These are phyloP conservation scores for Epipyxis sp. DNA, from an alignment of 108 stramenopile genomes.

Conservation along the genomic window DNA sequence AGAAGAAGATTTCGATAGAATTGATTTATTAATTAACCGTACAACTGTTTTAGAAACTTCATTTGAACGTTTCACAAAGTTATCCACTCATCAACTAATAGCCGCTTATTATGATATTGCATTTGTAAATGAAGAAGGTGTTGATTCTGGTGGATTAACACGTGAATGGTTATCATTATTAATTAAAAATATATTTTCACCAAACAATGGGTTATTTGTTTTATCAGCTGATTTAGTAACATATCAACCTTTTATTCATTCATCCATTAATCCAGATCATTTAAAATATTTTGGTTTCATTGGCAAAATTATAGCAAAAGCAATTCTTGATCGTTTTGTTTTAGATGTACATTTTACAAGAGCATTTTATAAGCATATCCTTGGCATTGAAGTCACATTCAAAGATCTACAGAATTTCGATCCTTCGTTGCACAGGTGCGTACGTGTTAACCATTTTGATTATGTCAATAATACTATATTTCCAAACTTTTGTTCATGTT, in stretches of 20 bases:
- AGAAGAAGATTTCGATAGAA: no score
- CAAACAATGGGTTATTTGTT: background rate
- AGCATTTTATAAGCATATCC: slow-evolving; percentile 52
- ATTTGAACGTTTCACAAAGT: slow-evolving; percentile 71
- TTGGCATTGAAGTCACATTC: slow-evolving; percentile 49
- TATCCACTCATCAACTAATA: slow-evolving; percentile 61
- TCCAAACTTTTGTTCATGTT: slow-evolving; percentile 92
- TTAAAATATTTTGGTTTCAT: slow-evolving; percentile 49
- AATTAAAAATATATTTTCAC: background rate
- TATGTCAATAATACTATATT: slow-evolving; percentile 95
- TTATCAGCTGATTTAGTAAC: slow-evolving; percentile 48
- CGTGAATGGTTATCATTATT: slow-evolving; percentile 22
- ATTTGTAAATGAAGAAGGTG: slow-evolving; percentile 37
- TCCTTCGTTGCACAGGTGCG: slow-evolving; percentile 69
- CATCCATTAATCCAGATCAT: slow-evolving; percentile 44
- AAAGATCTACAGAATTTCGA: slow-evolving; percentile 52
- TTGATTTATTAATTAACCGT: slow-evolving; percentile 69
- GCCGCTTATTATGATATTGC: slow-evolving; percentile 49
- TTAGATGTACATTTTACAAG: slow-evolving; percentile 46
- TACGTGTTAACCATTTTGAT: no score
- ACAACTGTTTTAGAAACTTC: slow-evolving; percentile 65
- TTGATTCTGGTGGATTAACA: slow-evolving; percentile 31
- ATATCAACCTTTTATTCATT: slow-evolving; percentile 51
- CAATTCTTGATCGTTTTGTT: slow-evolving; percentile 50
- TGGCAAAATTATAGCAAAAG: slow-evolving; percentile 50